Evolutionary conservation across 2,329 filamentous ascomycete species (phyloP), one percentile per base, ranked within the genome.

Genomic region (Botrytis squamosa): DNA sequence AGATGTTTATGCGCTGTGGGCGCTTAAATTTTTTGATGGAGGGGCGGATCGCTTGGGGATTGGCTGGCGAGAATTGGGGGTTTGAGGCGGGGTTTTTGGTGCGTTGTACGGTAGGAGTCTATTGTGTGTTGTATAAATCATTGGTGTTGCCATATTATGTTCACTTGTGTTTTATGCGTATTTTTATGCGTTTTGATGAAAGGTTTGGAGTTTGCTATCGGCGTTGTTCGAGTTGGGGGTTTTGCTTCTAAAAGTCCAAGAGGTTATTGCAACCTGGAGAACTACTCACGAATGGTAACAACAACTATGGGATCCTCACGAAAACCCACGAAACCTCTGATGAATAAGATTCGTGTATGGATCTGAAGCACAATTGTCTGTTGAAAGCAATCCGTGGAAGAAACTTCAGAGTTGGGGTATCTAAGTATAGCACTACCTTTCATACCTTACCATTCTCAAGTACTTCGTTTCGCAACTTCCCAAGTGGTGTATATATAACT

Each of bases 11-110:
- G 36, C 33, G 65, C 65, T 49, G 65, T 40, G 65, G 65, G 65
- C 65, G 65, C 65, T 49, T 68, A 68, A 68, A 33, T 22, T 29
- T 29, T 40, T 40, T 55, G 33, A 9, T 63, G 60, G 44, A 67
- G 64, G 64, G 44, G 44, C 22, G 44, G 1, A 40, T 55, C 22
- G 5, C 14, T n/a, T 20, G 46, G 46, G 38, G 9, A 55, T 68
- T 68, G 65, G 65, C 36, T 55, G 46, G 22, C 5, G 36, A 36
- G 16, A 40, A 63, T 40, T 29, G 25, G 65, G 65, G 65, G 3
- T 55, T 14, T 36, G 22, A 18, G 36, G 49, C 46, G 25, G 38
- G 38, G 40, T 64, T 64, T 29, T 44, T 12, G 25, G 25, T 64
- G 62, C 62, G 25, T 40, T 64, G 25, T 42, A 52, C 49, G 25